Base-by-base conservation (phyloP, 805 yeast species). In the Wickerhamiella shivajii region DNA sequence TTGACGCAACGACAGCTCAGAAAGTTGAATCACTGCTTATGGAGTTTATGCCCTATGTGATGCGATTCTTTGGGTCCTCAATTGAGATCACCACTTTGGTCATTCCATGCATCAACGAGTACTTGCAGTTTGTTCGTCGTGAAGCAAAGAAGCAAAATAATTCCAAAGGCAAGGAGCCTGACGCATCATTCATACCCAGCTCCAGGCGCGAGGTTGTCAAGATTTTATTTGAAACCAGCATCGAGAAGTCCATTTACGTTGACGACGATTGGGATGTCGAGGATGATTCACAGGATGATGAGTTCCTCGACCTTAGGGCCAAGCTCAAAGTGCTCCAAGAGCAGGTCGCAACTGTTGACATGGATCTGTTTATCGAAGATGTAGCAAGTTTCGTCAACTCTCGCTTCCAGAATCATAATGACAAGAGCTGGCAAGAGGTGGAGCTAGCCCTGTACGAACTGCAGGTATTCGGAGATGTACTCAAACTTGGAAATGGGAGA, bases 391-490 rank as follows among this genome's bases (percentile, higher is more conserved):
- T 80, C 29, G 72, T 80, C 33, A 63, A 71, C 46, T n/a, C 29
- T 6, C 16, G 34, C 8, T 31, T 31, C 12, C 29, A 31, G 8
- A 14, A 8, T 11, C 34, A 29, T 6, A 29, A 29, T 3, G 55
- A 63, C 44, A 59, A 67, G 13, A 35, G 74, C 42, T 85, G 97
- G 97, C 70, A 83, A 51, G 70, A 67, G 18, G 63, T 81, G 24
- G 99, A 90, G 55, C 64, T 90, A 42, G 96, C 94, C 3, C 60
- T 90, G 33, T 84, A 65, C 51, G 92, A 85, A 56, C 65, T 90
- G 49, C 69, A 72, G 34, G 77, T 74, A 43, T 74, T 76, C 43
- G 73, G 84, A 32, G 97, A 87, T 40, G 69, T 79, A 36, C 61
- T 85, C 38, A 71, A 81, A 53, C 78, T 74, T 46, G 76, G n/a